A percentile compares a stretch with the other conserved stretches of the same genome.
These are phyloP conservation scores for Betula pendula DNA, from an alignment of 306 rosid genomes.

Conservation along the genomic window DNA sequence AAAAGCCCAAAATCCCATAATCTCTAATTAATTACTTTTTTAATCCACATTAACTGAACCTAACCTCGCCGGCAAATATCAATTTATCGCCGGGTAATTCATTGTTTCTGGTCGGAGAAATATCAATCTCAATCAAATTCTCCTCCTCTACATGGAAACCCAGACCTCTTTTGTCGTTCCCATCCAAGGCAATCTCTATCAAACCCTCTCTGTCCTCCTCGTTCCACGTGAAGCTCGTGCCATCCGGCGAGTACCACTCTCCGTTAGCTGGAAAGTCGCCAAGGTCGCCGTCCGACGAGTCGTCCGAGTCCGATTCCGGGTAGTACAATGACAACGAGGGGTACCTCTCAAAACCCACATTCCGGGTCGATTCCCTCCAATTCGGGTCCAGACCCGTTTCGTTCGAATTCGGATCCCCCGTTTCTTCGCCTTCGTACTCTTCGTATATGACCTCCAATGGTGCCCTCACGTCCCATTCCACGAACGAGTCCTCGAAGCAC, in stretches of 20 bases:
- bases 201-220: slow-evolving; percentile 81
- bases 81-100: slow-evolving; percentile 37
- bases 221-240: slow-evolving; percentile 51
- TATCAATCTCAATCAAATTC: slow-evolving; percentile 58
- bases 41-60: slow-evolving; percentile 39
- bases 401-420: slow-evolving; percentile 25
- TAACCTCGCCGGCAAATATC: slow-evolving; percentile 38
- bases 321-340: slow-evolving; percentile 59
- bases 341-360: slow-evolving; percentile 35
- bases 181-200: slow-evolving; percentile 81
- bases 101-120: slow-evolving; percentile 20
- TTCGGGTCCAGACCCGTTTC: background rate
- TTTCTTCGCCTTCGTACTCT: slow-evolving; percentile 63
- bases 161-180: slow-evolving; percentile 31
- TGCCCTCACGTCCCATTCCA: slow-evolving; percentile 77
- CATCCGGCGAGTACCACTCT: slow-evolving; percentile 53
- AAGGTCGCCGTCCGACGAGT: slow-evolving; percentile 58
- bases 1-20: slow-evolving; percentile 25
- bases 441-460: slow-evolving; percentile 88
- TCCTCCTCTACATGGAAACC: slow-evolving; percentile 51
- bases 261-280: slow-evolving; percentile 33
- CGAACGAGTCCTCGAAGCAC: slow-evolving; percentile 55
- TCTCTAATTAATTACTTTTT: background rate
- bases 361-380: slow-evolving; percentile 14
- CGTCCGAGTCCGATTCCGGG: slow-evolving; percentile 81